Evolutionary conservation across 805 yeast species (phyloP).

Genomic region (Candida cerambycidarum): DNA sequence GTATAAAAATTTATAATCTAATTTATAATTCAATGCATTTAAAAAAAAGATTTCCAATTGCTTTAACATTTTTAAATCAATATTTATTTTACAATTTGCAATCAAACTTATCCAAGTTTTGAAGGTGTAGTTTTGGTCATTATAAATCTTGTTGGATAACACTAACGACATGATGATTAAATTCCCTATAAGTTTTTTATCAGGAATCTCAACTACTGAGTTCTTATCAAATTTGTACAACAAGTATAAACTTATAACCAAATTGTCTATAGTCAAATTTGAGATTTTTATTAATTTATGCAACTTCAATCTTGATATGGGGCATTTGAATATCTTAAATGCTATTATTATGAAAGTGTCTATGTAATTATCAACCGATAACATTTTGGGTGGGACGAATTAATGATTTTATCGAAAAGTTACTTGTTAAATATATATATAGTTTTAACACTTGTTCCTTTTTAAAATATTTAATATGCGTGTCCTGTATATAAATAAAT

Average conservation of each 20-base stretch:
- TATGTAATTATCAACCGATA: constrained; percentile 6
- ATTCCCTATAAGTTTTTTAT: constrained; percentile 19
- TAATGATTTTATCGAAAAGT: neutral
- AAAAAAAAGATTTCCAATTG: constrained; percentile 29
- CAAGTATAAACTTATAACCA: constrained; percentile 12
- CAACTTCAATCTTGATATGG: constrained; percentile 1
- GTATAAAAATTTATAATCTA: constrained; percentile 23
- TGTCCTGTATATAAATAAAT: neutral
- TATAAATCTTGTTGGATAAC: constrained; percentile 42
- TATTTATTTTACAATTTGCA: constrained; percentile 16
- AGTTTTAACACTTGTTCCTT: neutral
- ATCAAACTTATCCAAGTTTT: constrained; percentile 47
- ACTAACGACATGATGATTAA: constrained; percentile 26
- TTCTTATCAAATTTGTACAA: constrained; percentile 12
- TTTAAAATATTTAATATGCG: neutral
- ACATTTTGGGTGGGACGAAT: neutral
- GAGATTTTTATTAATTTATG: constrained; percentile 12
- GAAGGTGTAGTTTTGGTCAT: constrained; percentile 51
- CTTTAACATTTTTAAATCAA: constrained; percentile 26
- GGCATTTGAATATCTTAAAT: constrained; percentile 5
- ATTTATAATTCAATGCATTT: constrained; percentile 24
- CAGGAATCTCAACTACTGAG: constrained; percentile 8
- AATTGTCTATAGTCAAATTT: constrained; percentile 13
- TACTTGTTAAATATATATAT: neutral
- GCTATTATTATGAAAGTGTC: constrained; percentile 5